Evolutionary conservation across 768 basidiomycete species (phyloP), one percentile per base, ranked within the genome.

Genomic region (Rhizopogon rudus): DNA sequence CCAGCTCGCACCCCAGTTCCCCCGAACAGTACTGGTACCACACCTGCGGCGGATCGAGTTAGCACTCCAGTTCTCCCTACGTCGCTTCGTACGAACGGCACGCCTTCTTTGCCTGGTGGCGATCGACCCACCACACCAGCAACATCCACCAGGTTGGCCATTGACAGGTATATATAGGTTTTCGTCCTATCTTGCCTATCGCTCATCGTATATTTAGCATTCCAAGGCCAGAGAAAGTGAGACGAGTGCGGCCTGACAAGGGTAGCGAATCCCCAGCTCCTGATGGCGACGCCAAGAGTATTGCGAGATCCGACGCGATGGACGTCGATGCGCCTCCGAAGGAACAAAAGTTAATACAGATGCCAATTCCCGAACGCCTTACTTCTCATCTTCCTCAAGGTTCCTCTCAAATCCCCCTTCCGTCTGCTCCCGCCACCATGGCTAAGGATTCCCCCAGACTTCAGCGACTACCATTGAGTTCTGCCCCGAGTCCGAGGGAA

Each of bases 211-310:
- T 53, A 56, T 43, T 22, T 58, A 91, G 88, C 64, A 79, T 91
- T 44, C 88, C 87, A 22, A 75, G 87, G 45, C 88, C 88, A n/a
- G 87, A 90, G 65, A 87, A 88, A 35, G 86, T 91, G 55, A 88
- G 82, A 68, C 76, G 88, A 20, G 71, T 81, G 20, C 63, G 74
- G 39, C 64, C 64, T 17, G 75, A 77, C 33, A 68, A 64, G 48
- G 70, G 70, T 44, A 69, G 71, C 7, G 71, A 71, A 37, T 70
- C 73, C 7, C 73, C 74, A 3, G 65, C 60, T 3, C 67, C 67
- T 8, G 70, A 74, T n/a, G 57, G 60, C 29, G 65, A 70, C 22
- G 66, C 51, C 54, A 65, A 58, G 48, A 41, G 45, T 13, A 28
- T 25, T 10, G 52, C 59, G 9, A 68, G 67, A 53, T 51, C 63